Conservation (phyloP, 1,284 basidiomycete species). For the Cryptococcus sp. region DNA sequence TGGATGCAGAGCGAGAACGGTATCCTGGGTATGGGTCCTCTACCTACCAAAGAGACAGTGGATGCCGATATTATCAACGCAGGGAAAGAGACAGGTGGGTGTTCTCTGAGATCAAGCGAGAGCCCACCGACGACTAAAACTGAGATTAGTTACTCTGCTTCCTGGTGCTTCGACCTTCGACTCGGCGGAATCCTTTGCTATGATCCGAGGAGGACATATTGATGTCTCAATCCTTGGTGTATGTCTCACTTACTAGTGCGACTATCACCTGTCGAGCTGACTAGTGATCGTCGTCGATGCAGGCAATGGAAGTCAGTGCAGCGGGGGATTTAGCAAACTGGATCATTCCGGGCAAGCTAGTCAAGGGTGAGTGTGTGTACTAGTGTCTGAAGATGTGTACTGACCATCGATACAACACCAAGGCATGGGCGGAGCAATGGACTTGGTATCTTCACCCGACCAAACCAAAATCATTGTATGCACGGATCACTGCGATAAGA, state of each 20-base stretch:
- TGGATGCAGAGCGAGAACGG: slow-evolving; percentile 94
- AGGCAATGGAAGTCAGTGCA: slow-evolving; percentile 91
- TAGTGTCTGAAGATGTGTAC: neutral
- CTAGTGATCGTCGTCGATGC: neutral
- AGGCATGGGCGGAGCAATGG: slow-evolving; percentile 94
- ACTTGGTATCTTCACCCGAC: slow-evolving; percentile 85
- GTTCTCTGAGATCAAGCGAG: no score
- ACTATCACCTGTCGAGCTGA: neutral
- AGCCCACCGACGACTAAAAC: neutral
- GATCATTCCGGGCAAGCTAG: slow-evolving; percentile 89
- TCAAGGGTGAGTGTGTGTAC: slow-evolving; percentile 62
- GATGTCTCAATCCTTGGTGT: slow-evolving; percentile 79
- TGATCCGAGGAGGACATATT: slow-evolving; percentile 92
- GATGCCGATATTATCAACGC: slow-evolving; percentile 89
- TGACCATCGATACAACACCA: neutral
- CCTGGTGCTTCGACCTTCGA: slow-evolving; percentile 90
- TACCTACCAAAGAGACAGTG: slow-evolving; percentile 75
- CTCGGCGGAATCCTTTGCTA: slow-evolving; percentile 86
- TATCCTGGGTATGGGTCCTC: slow-evolving; percentile 88
- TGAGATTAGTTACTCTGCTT: slow-evolving; percentile 65
- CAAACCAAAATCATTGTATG: slow-evolving; percentile 78
- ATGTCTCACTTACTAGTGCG: slow-evolving; percentile 2
- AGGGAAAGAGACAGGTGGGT: slow-evolving; percentile 78
- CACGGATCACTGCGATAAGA: slow-evolving; percentile 82
- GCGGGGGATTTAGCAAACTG: slow-evolving; percentile 93